These are phyloP conservation scores for Balakata baccata DNA, from an alignment of 345 rosid genomes.

Conservation along the genomic window DNA sequence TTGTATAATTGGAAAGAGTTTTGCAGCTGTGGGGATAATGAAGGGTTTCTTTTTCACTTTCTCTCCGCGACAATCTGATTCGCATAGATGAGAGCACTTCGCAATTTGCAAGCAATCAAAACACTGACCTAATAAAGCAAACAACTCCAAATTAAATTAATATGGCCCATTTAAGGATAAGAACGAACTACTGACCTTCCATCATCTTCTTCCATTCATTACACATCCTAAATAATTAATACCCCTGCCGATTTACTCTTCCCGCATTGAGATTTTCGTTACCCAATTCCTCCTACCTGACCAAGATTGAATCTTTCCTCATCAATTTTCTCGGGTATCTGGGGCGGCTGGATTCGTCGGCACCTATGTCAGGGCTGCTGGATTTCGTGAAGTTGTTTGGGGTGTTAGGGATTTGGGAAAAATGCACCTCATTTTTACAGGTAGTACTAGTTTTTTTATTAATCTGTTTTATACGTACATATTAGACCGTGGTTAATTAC, in stretches of 20 bases:
- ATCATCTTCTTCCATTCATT: neutral
- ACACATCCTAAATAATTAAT: neutral
- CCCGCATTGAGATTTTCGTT: neutral
- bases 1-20: too few species aligned
- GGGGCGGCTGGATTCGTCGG: conserved; percentile 65
- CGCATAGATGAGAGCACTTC: neutral
- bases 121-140: neutral
- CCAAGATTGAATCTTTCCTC: neutral
- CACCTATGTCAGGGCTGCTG: conserved; percentile 44
- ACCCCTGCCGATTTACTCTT: neutral
- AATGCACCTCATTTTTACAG: too few species aligned
- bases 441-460: too few species aligned
- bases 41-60: neutral
- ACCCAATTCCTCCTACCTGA: neutral
- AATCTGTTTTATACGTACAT: too few species aligned
- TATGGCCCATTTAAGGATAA: neutral
- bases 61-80: neutral
- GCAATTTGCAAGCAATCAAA: too few species aligned
- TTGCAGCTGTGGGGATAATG: too few species aligned
- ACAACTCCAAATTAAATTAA: neutral
- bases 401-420: too few species aligned
- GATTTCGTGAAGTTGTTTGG: too few species aligned
- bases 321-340: conserved; percentile 25
- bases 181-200: neutral
- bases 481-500: too few species aligned